A percentile compares a stretch with the other conserved stretches of the same genome.
Conservation (phyloP, 2,329 filamentous ascomycete genomes). For the Fusarium caatingaense region DNA sequence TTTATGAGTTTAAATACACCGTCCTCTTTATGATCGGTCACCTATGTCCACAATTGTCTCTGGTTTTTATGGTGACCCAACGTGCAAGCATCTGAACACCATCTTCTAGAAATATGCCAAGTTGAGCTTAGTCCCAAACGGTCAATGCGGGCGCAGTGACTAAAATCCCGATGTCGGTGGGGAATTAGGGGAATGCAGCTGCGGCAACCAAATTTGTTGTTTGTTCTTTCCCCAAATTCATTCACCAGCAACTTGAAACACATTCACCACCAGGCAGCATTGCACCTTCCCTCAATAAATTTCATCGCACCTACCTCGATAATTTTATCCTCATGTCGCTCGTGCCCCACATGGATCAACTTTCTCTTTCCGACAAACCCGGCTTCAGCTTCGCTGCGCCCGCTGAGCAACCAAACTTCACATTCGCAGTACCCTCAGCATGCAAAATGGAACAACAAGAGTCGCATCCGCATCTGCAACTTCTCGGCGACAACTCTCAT, state of each 20-base stretch:
- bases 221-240: neutral
- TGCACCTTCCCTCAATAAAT: neutral
- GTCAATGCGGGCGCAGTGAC: neutral
- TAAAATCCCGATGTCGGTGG: too few relatives aligned
- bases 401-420: neutral
- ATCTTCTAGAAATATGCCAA: neutral
- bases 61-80: too few relatives aligned
- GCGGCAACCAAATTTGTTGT: neutral
- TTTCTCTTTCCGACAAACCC: neutral
- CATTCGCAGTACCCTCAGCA: neutral
- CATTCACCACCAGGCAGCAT: neutral
- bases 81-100: too few relatives aligned
- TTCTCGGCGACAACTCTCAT: accelerated
- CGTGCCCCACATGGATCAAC: neutral
- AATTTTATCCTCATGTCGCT: neutral
- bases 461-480: neutral
- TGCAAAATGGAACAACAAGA: neutral
- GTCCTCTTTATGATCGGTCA: too few relatives aligned
- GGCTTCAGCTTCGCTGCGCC: neutral
- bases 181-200: neutral
- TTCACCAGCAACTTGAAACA: neutral
- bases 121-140: accelerated
- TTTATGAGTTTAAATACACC: too few relatives aligned
- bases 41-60: too few relatives aligned
- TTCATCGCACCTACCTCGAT: neutral